Evolutionary conservation across 2,329 filamentous ascomycete species (phyloP), one percentile per base, ranked within the genome.

Genomic region (Dactylellina cionopaga): DNA sequence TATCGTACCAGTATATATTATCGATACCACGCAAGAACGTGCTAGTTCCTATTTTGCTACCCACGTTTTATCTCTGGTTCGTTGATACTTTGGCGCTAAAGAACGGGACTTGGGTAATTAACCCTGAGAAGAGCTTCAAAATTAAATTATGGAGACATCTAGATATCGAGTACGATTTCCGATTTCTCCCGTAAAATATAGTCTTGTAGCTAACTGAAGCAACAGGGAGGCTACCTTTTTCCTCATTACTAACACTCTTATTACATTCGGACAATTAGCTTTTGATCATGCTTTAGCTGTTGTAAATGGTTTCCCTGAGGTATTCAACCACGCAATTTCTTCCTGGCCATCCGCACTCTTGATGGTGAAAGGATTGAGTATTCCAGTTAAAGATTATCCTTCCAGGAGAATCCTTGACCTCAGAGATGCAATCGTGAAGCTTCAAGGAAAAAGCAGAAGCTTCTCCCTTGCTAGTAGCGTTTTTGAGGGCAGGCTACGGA

Each of bases 401-500:
- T 49, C 43, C 5, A 58, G 17, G n/a, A 15, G 66, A 39, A 59
- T 71, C 37, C 27, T 58, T 2, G 56, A 63, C 33, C 49, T 71
- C 5, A 44, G 51, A 27, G 85, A 90, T 74, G 87, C 88, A 0
- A 85, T 89, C 0, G 75, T 77, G 0, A 84, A 86, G 5, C 80
- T 92, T 5, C 80, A 83, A 52, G 83, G 82, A 60, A 92, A 92
- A 77, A 92, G 89, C 75, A 84, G 89, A 49, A 91, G 89, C 76
- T 92, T 92, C 78, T 91, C 90, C 75, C 81, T 92, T 4, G 90
- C 89, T 0, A 90, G 88, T 74, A 86, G 87, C 0, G 85, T 87
- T 0, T 92, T 92, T 74, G 84, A 86, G 37, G 89, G 89, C 1
- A 84, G 87, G 22, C 81, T 92, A 5, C 84, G 89, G 3, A 87